Percentiles rank a stretch among this genome's conserved stretches.
Evolutionary conservation across 129 eudicot genomes (phyloP).

Genomic region (Oenanthe sinensis): DNA sequence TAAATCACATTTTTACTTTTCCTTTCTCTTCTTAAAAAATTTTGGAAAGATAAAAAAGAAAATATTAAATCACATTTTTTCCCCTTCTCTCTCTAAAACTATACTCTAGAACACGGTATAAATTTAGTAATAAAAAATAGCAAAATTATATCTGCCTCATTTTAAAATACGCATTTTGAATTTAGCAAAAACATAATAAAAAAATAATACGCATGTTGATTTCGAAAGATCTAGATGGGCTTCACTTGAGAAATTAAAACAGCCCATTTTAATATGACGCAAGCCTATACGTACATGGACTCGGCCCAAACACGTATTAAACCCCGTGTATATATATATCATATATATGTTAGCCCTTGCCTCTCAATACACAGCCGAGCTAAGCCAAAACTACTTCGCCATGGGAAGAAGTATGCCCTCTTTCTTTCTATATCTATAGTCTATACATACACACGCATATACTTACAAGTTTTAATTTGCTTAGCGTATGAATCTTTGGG

Average conservation of each 20-base stretch:
- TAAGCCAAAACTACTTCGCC: slow-evolving; percentile 14
- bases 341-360: background rate
- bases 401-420: slow-evolving; percentile 40
- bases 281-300: slow-evolving; percentile 49
- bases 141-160: too few relatives aligned
- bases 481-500: too few relatives aligned
- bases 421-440: background rate
- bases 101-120: too few relatives aligned
- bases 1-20: too few relatives aligned
- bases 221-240: slow-evolving; percentile 5
- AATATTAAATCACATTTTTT: too few relatives aligned
- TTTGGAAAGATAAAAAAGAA: too few relatives aligned
- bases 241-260: background rate
- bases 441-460: background rate
- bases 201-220: too few relatives aligned
- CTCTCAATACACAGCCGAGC: slow-evolving; percentile 9
- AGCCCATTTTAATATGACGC: slow-evolving; percentile 26
- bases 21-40: too few relatives aligned
- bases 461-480: background rate
- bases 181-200: too few relatives aligned
- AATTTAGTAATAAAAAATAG: too few relatives aligned
- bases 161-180: too few relatives aligned
- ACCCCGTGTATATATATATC: slow-evolving; percentile 13
- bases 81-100: too few relatives aligned
- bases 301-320: slow-evolving; percentile 9